Percentiles rank a stretch among this genome's conserved stretches.
Evolutionary conservation across 2,329 filamentous ascomycete species (phyloP).

Genomic region (Penicillium sp.): DNA sequence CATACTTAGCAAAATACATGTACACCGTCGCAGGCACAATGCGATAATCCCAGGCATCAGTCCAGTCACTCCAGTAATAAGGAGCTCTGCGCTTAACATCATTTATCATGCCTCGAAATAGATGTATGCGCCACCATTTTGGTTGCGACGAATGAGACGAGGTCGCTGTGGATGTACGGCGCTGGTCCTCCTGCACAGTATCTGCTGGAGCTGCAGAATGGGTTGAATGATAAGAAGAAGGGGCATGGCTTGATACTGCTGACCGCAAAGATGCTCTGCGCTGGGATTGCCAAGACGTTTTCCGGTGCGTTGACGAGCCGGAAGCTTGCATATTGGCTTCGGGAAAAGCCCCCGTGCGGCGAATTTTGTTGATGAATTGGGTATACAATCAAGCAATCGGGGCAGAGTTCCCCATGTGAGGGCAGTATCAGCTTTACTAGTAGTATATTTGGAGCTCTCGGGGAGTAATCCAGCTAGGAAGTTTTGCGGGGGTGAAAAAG

Average conservation of each 20-base stretch:
- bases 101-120: constrained; percentile 77
- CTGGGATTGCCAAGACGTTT: constrained; percentile 27
- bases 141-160: constrained; percentile 17
- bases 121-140: constrained; percentile 71
- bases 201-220: constrained; percentile 7
- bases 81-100: constrained; percentile 73
- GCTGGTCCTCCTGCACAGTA: constrained; percentile 4
- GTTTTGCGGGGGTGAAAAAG: constrained; percentile 16
- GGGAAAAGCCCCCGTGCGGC: constrained; percentile 23
- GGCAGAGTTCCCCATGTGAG: too few relatives aligned
- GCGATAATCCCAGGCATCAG: constrained; percentile 85
- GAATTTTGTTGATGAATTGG: constrained; percentile 12
- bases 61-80: constrained; percentile 80
- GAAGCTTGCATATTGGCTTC: constrained; percentile 31
- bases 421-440: background rate
- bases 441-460: background rate
- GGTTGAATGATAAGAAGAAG: constrained; percentile 10
- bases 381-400: background rate
- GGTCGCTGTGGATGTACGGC: constrained; percentile 9
- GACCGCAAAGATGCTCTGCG: constrained; percentile 22
- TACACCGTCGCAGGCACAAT: constrained; percentile 85
- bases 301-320: constrained; percentile 23
- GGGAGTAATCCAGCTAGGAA: background rate
- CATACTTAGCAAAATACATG: constrained; percentile 93
- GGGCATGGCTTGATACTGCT: constrained; percentile 10